Base-by-base conservation (phyloP, 2,329 filamentous ascomycete genomes). In the Neofusicoccum laricinum region DNA sequence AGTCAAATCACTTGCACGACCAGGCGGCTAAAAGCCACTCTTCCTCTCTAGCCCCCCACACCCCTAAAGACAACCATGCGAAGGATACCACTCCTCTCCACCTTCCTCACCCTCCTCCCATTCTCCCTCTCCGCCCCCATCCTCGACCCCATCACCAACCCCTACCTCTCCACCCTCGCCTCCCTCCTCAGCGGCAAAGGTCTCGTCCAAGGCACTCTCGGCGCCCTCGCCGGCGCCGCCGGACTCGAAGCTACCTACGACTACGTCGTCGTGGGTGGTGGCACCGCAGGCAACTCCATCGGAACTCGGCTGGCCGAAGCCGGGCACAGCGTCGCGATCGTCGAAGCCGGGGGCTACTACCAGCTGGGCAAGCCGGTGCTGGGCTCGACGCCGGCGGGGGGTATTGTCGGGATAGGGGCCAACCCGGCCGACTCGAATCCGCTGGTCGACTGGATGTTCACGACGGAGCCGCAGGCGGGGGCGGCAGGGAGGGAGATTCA, bases 341-440 rank as follows among this genome's bases (percentile, higher is more conserved):
- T 76, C 49, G 75, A 77, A 67, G 75, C 74, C 10, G 75, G 75
- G 0, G 36, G 25, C 4, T 74, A 72, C 65, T 74, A 72, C 50
- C 69, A 74, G 50, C 43, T 72, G 15, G 46, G 32, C 40, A 71
- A 73, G 58, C 68, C 68, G 1, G 71, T 72, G 40, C 49, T 63
- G 3, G 68, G 66, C 11, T 64, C 68, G 34, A 68, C 73, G 11
- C 71, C 71, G 3, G 69, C 66, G 38, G 68, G 69, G n/a, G 69
- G 69, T 61, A 66, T 71, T 8, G 43, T 72, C 17, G 68, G 67
- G 21, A 65, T 68, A n/a, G 71, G 71, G 4, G 68, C 67, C 40
- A 45, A 45, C 4, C 64, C 30, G 14, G 55, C 25, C 58, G 70
- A 73, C 55, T 68, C 58, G 32, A 68, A 74, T 57, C 71, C 71